Conservation (phyloP, 352 stramenopile genomes). For the Phytophthora multivora region DNA sequence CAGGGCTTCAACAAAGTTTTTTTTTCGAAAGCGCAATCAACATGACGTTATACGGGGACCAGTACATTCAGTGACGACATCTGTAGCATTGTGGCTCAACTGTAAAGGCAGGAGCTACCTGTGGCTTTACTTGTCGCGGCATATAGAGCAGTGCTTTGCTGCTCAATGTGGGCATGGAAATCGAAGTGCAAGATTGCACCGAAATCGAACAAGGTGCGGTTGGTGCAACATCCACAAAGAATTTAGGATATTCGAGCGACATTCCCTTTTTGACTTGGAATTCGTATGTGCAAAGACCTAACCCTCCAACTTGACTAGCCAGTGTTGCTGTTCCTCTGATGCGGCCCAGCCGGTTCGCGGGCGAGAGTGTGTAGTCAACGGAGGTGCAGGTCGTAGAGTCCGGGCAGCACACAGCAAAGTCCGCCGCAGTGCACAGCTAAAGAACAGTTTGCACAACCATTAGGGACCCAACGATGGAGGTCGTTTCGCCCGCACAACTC, state of each 20-base stretch:
- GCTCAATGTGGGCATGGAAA: too few relatives aligned
- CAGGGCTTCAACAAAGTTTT: too few relatives aligned
- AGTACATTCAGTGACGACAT: background rate
- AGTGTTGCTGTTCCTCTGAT: too few relatives aligned
- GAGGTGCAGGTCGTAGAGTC: background rate
- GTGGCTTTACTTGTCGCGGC: background rate
- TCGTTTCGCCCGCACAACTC: constrained; percentile 14
- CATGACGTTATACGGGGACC: too few relatives aligned
- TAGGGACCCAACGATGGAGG: constrained; percentile 10
- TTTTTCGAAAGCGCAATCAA: too few relatives aligned
- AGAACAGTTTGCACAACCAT: constrained; percentile 7
- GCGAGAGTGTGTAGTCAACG: too few relatives aligned
- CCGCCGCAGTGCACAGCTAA: background rate
- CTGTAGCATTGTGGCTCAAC: background rate
- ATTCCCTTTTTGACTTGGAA: too few relatives aligned
- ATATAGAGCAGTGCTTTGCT: background rate
- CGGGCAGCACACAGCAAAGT: background rate
- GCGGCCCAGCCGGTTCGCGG: too few relatives aligned
- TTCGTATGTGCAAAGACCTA: too few relatives aligned
- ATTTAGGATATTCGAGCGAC: too few relatives aligned
- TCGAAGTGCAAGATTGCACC: background rate
- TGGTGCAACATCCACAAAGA: too few relatives aligned
- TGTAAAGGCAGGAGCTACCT: background rate
- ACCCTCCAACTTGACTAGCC: too few relatives aligned
- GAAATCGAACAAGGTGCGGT: background rate